Evolutionary conservation across 805 yeast genomes (phyloP), one percentile per base, ranked within the genome.

Genomic region (Schwanniomyces yamadae): DNA sequence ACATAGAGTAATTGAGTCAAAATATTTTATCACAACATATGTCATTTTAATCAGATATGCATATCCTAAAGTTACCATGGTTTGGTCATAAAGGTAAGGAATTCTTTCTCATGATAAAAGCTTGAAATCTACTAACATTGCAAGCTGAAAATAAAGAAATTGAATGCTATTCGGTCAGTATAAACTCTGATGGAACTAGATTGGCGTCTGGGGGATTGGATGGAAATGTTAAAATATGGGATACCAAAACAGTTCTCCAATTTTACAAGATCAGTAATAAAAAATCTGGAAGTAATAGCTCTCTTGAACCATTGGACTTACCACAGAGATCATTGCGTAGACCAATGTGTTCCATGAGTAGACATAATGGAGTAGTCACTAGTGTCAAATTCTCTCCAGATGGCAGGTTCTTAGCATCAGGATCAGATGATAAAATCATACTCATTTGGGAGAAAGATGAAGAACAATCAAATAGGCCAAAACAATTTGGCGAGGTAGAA

Each of bases 361-460:
- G 96, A 36, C 99, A 93, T 55, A 88, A 93, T 15, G 99, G 99
- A 33, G 96, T 96, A 2, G 97, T 93, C 4, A 93, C 99, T 1
- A 82, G 88, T 37, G 93, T 93, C 16, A 74, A 90, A 49, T 93
- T 93, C 56, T 85, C 95, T 1, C 97, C 98, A 0, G 85, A 84
- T 50, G 96, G 97, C 0, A 66, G 91, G 32, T 93, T 85, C 54
- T 59, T 93, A 18, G 98, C 98, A 0, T 80, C 93, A 16, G 99
- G 99, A 0, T 87, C 96, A 3, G 99, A 93, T 57, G 99, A 93
- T 57, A 81, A 90, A 46, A 87, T 93, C 32, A 75, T 89, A 23
- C 68, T 93, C 33, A 86, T 93, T 6, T 90, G 98, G 97, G 95
- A 91, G 50, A 80, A 79, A 36, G 98, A 93, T 49, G 93, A 84